Conservation (phyloP, 2,329 filamentous ascomycete genomes). For the Cordyceps fumosorosea region DNA sequence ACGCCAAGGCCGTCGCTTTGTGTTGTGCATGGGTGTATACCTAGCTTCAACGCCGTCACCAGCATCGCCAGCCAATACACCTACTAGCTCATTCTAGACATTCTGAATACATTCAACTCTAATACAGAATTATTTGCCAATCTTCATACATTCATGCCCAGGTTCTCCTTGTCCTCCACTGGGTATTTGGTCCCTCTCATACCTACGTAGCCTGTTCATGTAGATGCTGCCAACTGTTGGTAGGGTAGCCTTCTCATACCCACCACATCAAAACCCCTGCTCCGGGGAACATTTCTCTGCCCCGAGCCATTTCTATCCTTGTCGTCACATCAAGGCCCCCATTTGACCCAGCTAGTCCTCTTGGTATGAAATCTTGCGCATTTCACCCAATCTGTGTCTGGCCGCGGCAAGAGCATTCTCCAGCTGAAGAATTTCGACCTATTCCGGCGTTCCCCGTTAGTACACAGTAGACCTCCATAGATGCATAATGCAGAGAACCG, state of each 20-base stretch:
- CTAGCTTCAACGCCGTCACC: background rate
- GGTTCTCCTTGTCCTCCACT: background rate
- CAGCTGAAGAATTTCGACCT: constrained; percentile 96
- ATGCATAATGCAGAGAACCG: background rate
- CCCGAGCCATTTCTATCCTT: background rate
- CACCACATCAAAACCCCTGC: background rate
- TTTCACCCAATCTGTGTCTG: constrained; percentile 81
- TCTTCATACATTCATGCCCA: background rate
- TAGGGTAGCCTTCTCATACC: too few species aligned
- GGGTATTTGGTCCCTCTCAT: background rate
- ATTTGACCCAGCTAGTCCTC: constrained; percentile 51
- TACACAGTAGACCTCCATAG: background rate
- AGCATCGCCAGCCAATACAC: background rate
- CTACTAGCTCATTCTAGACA: background rate
- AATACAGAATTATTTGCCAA: background rate
- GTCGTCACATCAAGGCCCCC: background rate
- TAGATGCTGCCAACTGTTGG: too few species aligned
- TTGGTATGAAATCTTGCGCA: constrained; percentile 94
- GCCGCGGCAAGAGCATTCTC: constrained; percentile 80
- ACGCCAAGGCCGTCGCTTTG: background rate
- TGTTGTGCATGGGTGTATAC: background rate
- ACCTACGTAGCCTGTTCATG: too few species aligned
- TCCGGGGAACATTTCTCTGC: background rate
- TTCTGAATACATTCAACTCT: background rate
- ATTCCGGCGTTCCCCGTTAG: constrained; percentile 13